Evolutionary conservation across 805 yeast genomes (phyloP).

Genomic region (Saturnispora quitensis): DNA sequence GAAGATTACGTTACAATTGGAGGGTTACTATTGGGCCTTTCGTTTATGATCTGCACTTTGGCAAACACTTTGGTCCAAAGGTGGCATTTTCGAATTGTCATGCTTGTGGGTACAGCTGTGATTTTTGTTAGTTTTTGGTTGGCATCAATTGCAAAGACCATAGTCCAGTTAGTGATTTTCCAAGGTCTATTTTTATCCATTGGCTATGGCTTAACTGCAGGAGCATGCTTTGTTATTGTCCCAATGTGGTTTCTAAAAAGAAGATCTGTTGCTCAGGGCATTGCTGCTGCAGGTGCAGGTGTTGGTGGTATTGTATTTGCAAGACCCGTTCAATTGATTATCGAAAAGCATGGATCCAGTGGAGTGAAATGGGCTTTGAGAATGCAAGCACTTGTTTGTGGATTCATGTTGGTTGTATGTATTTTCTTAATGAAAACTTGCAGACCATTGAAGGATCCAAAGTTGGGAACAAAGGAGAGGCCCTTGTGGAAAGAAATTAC

Average conservation of each 20-base stretch:
- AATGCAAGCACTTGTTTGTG: conserved; percentile 30
- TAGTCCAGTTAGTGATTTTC: conserved; percentile 38
- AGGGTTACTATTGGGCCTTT: conserved; percentile 43
- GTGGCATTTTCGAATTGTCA: conserved; percentile 40
- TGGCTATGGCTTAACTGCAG: conserved; percentile 34
- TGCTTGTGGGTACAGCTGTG: conserved; percentile 32
- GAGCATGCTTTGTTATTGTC: conserved; percentile 27
- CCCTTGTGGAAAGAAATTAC: conserved; percentile 16
- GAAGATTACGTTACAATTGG: conserved; percentile 49
- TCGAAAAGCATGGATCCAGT: conserved; percentile 23
- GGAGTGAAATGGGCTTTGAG: conserved; percentile 35
- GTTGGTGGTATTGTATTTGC: conserved; percentile 43
- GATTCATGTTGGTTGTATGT: conserved; percentile 15
- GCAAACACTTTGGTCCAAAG: conserved; percentile 38
- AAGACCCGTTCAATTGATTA: conserved; percentile 33
- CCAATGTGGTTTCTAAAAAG: conserved; percentile 43
- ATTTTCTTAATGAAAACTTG: conserved; percentile 19
- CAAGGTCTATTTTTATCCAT: conserved; percentile 40
- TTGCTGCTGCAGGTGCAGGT: conserved; percentile 43
- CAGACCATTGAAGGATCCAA: conserved; percentile 15
- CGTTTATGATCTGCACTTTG: conserved; percentile 55
- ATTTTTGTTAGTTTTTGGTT: conserved; percentile 35
- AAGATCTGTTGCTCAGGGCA: conserved; percentile 40
- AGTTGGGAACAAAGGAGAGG: conserved; percentile 10
- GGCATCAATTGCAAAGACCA: conserved; percentile 35